Percentiles rank a stretch among this genome's conserved stretches.
Evolutionary conservation across 1,284 basidiomycete species (phyloP).

Genomic region (Moniliella sp.): DNA sequence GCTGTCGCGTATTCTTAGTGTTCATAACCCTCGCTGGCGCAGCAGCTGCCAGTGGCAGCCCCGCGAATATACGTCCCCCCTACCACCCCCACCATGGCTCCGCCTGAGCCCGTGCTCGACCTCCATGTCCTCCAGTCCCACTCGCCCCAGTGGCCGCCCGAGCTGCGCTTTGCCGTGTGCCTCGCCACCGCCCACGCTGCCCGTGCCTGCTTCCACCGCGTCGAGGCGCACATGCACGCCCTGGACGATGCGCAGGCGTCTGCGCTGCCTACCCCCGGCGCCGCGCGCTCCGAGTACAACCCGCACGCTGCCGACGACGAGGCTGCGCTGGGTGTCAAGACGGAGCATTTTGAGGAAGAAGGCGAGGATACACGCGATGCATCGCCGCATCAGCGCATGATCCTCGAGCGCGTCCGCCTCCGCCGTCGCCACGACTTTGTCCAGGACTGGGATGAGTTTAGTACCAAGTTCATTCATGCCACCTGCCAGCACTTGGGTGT

Average conservation of each 20-base stretch:
- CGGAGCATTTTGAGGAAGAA: constrained; percentile 1
- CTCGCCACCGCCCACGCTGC: constrained; percentile 22
- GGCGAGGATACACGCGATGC: constrained; percentile 2
- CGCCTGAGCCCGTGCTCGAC: constrained; percentile 9
- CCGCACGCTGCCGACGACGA: neutral
- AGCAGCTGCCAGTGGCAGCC: too few relatives aligned
- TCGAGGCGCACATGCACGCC: constrained; percentile 3
- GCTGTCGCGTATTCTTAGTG: too few relatives aligned
- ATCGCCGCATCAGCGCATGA: constrained; percentile 1
- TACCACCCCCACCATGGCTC: too few relatives aligned
- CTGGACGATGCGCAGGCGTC: neutral
- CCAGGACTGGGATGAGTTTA: constrained; percentile 15
- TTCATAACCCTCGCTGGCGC: too few relatives aligned
- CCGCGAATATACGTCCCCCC: too few relatives aligned
- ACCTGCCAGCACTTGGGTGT: constrained; percentile 25
- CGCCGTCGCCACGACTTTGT: neutral
- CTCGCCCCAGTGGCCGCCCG: constrained; percentile 15
- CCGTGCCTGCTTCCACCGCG: constrained; percentile 7
- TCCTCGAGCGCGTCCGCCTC: neutral
- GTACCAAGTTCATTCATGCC: constrained; percentile 17
- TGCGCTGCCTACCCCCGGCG: neutral
- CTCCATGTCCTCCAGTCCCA: constrained; percentile 16
- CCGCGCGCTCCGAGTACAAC: neutral
- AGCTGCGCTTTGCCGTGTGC: constrained; percentile 14
- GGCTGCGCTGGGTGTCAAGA: constrained; percentile 2